Conservation (phyloP, 495 filamentous ascomycete species). For the Stereocaulon alpinum region DNA sequence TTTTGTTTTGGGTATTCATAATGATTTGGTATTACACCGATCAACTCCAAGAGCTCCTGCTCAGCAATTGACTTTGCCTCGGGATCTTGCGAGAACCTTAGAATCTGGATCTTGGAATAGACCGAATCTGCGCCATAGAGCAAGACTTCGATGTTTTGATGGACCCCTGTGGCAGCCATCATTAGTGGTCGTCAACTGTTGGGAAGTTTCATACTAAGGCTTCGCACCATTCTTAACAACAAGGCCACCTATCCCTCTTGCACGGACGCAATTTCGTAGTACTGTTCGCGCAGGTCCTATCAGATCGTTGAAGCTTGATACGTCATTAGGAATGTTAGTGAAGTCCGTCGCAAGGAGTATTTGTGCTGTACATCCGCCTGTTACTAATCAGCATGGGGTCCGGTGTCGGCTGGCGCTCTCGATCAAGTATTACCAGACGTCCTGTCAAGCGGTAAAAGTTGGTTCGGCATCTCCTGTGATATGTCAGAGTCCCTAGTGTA, state of each 20-base stretch:
- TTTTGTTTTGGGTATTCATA: background rate
- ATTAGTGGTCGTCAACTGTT: background rate
- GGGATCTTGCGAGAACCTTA: background rate
- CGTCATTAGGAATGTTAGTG: background rate
- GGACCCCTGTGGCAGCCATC: background rate
- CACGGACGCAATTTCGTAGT: background rate
- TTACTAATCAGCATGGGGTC: too few relatives aligned
- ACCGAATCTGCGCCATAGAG: background rate
- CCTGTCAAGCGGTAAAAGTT: background rate
- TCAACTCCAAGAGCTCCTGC: background rate
- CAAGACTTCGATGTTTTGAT: background rate
- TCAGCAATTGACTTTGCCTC: slow-evolving; percentile 2
- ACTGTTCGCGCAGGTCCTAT: background rate
- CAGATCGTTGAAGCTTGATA: background rate
- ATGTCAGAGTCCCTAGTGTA: background rate
- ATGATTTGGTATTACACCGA: background rate
- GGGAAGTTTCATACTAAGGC: background rate
- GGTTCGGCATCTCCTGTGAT: background rate
- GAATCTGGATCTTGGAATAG: background rate
- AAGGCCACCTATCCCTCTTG: background rate
- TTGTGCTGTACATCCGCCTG: background rate
- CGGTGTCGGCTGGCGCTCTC: background rate
- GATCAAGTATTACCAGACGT: background rate
- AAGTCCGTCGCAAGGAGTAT: background rate
- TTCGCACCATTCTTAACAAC: background rate